These are phyloP conservation scores for Violaceomyces palustris DNA, from an alignment of 1,284 basidiomycete genomes.

Conservation along the genomic window DNA sequence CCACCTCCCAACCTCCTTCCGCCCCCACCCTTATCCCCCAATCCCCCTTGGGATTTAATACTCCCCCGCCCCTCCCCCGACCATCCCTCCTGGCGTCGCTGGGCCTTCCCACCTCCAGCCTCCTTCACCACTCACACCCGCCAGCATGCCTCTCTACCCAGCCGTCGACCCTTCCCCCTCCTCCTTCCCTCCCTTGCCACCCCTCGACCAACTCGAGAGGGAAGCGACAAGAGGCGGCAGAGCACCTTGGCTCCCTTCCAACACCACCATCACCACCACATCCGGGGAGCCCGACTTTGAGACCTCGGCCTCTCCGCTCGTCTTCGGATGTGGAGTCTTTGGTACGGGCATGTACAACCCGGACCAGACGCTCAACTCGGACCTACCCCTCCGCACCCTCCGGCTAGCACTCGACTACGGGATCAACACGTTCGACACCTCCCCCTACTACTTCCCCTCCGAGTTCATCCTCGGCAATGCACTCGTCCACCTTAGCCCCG, in stretches of 20 bases:
- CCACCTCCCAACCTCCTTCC: too few species aligned
- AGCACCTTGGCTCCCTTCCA: slow-evolving; percentile 14
- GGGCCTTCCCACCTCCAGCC: too few species aligned
- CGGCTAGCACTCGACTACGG: slow-evolving; percentile 69
- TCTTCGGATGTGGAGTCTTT: slow-evolving; percentile 47
- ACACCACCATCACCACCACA: slow-evolving; percentile 7
- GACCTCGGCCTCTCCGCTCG: slow-evolving; percentile 28
- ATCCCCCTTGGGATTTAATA: too few species aligned
- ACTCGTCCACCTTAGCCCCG: slow-evolving; percentile 52
- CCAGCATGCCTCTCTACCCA: slow-evolving; percentile 28
- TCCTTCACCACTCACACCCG: too few species aligned
- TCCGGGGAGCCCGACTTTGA: slow-evolving; percentile 10
- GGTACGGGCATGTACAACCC: slow-evolving; percentile 47
- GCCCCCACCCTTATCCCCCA: too few species aligned
- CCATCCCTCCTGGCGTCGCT: too few species aligned
- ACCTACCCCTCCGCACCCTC: slow-evolving; percentile 52
- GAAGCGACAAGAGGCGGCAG: slow-evolving; percentile 19
- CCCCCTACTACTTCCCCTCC: slow-evolving; percentile 78
- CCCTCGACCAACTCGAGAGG: slow-evolving; percentile 9
- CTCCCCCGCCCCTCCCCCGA: too few species aligned
- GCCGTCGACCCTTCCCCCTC: slow-evolving; percentile 17
- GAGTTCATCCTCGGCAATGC: slow-evolving; percentile 73
- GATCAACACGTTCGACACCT: slow-evolving; percentile 78
- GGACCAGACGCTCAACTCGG: slow-evolving; percentile 19
- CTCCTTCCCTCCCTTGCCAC: slow-evolving; percentile 20